Evolutionary conservation across 2,329 filamentous ascomycete species (phyloP), one percentile per base, ranked within the genome.

Genomic region (Verruconis gallopava): DNA sequence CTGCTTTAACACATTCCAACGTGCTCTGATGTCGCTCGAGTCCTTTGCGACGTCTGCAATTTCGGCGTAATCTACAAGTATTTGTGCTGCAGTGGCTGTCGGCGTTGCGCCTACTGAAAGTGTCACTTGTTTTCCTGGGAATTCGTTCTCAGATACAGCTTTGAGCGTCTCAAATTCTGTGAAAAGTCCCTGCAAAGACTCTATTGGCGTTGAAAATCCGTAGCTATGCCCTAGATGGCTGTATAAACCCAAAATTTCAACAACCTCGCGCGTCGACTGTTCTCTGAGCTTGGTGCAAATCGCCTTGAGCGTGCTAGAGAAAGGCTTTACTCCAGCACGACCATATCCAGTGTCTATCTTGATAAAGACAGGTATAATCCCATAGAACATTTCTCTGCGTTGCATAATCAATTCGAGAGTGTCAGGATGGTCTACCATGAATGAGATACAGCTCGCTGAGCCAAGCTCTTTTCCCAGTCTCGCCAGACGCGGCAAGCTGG

Each of bases 51-150:
- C 33, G 15, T 13, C 6, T n/a, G n/a, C n/a, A n/a, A n/a, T n/a
- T n/a, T n/a, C n/a, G n/a, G n/a, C n/a, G n/a, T n/a, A n/a, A n/a
- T n/a, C n/a, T 17, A 44, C 12, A n/a, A 44, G 21, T 11, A 15
- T 43, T 18, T 43, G 34, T 17, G 36, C 41, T 25, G 41, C 41
- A 18, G 41, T 43, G 15, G 36, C 41, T 0, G 82, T 86, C 0
- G 84, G 84, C 14, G 83, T 85, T 0, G 84, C 83, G 4, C 84
- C 84, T 0, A 85, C 77, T 1, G 79, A 83, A 2, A 89, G 64
- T 0, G 76, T 64, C 13, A 72, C 49, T 38, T 60, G 62, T 2
- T 48, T 44, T 2, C 47, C 46, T 53, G 50, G 18, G 42, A 44
- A 22, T 5, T 33, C 21, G 35, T 52, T 51, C 40, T 42, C 50